A percentile compares a stretch with the other conserved stretches of the same genome.
Conservation (phyloP, 345 rosid species). For the Citrus inodora region DNA sequence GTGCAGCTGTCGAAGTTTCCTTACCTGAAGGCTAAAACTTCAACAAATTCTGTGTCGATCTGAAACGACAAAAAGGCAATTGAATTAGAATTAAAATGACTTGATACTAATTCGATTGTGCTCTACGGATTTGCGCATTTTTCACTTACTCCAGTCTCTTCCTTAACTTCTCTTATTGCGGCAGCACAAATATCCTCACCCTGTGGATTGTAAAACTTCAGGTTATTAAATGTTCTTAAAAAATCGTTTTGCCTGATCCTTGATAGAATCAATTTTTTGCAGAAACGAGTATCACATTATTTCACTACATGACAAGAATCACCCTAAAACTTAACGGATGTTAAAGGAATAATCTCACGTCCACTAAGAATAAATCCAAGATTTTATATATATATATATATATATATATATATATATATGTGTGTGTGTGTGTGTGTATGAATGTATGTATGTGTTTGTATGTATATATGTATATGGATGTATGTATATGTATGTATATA, state of each 20-base stretch:
- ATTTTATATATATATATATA: too few species aligned
- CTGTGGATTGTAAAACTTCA: slow-evolving; percentile 29
- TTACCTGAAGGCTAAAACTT: slow-evolving; percentile 67
- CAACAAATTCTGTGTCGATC: slow-evolving; percentile 60
- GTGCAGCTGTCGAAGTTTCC: neutral
- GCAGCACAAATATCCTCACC: slow-evolving; percentile 75
- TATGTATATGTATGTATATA: too few species aligned
- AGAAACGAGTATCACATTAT: too few species aligned
- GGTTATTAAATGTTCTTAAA: neutral
- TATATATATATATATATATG: too few species aligned
- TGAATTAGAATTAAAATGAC: too few species aligned
- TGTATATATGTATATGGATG: too few species aligned
- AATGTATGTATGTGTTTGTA: fast-evolving
- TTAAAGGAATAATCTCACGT: too few species aligned
- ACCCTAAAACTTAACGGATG: too few species aligned
- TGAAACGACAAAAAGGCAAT: slow-evolving; percentile 20
- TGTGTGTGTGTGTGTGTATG: too few species aligned
- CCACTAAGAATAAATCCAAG: too few species aligned
- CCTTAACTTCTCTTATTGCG: slow-evolving; percentile 75
- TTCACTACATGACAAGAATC: too few species aligned
- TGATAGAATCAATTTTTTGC: too few species aligned
- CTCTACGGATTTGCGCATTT: neutral
- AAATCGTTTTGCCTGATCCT: neutral
- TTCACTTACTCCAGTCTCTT: slow-evolving; percentile 78
- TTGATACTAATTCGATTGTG: neutral